Evolutionary conservation across 2,329 filamentous ascomycete species (phyloP).

Genomic region (Aspergillus arachidicola): DNA sequence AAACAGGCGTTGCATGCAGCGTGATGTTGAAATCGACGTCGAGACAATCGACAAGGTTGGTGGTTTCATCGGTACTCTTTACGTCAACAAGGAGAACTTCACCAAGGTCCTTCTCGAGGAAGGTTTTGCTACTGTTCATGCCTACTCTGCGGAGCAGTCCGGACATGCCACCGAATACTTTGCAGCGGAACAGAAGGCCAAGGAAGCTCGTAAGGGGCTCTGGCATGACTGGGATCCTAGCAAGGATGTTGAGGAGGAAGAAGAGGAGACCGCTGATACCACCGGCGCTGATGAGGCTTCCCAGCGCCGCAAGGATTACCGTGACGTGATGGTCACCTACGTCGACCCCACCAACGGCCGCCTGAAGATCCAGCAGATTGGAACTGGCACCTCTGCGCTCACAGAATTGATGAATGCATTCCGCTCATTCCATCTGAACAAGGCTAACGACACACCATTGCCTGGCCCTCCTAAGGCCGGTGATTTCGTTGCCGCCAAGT

Average conservation of each 20-base stretch:
- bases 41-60: conserved; percentile 95
- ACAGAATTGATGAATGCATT: conserved; percentile 90
- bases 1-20: conserved; percentile 83
- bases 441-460: conserved; percentile 75
- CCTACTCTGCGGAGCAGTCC: conserved; percentile 93
- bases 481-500: conserved; percentile 87
- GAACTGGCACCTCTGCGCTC: conserved; percentile 79
- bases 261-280: conserved; percentile 50
- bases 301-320: conserved; percentile 81
- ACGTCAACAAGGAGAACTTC: conserved; percentile 93
- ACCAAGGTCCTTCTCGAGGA: conserved; percentile 92
- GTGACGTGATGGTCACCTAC: conserved; percentile 89
- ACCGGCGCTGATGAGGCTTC: conserved; percentile 57
- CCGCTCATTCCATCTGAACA: conserved; percentile 84
- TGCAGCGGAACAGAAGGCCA: conserved; percentile 83
- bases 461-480: conserved; percentile 81
- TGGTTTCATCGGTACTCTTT: conserved; percentile 94
- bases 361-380: conserved; percentile 89
- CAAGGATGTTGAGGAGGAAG: conserved; percentile 70
- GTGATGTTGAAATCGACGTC: conserved; percentile 94
- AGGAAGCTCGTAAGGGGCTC: conserved; percentile 82
- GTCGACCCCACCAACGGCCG: conserved; percentile 75
- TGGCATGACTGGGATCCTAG: conserved; percentile 96
- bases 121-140: conserved; percentile 87
- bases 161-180: conserved; percentile 86